Conservation (phyloP, 2,329 filamentous ascomycete species). For the Aphanoascus verrucosus region DNA sequence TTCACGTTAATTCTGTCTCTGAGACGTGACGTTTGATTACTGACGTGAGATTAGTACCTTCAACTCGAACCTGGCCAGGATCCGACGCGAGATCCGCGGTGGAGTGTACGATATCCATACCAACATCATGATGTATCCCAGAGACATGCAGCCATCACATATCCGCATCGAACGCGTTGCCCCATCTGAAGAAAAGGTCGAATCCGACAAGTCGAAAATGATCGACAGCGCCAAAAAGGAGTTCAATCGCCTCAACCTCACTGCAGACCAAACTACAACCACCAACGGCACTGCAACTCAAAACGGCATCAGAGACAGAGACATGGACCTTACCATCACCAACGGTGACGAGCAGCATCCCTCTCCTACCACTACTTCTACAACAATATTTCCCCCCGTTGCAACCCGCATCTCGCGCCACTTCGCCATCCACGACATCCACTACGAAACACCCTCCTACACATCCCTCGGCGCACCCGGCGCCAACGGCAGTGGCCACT, state of each 20-base stretch:
- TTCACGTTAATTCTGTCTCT: neutral
- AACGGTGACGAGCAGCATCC: conserved; percentile 4
- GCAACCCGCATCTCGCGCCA: conserved; percentile 50
- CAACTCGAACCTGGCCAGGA: conserved; percentile 61
- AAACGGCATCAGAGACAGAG: conserved; percentile 13
- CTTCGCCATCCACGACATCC: conserved; percentile 52
- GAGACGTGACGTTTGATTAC: neutral
- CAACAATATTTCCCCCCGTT: conserved; percentile 43
- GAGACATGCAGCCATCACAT: conserved; percentile 79
- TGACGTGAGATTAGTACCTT: conserved; percentile 52
- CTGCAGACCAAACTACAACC: conserved; percentile 23
- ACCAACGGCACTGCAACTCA: conserved; percentile 2
- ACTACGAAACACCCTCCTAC: conserved; percentile 48
- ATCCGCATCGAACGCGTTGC: conserved; percentile 67
- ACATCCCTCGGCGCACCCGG: conserved; percentile 46
- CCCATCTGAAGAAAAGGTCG: conserved; percentile 28
- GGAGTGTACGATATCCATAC: conserved; percentile 93
- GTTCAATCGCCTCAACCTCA: conserved; percentile 16
- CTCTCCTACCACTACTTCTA: too few species aligned
- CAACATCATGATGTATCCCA: conserved; percentile 79
- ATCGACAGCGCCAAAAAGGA: conserved; percentile 23
- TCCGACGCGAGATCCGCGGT: conserved; percentile 56
- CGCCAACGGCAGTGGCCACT: conserved; percentile 43
- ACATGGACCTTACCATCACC: neutral
- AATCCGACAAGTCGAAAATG: conserved; percentile 20